Evolutionary conservation across 1,139 yeast genomes (phyloP), one percentile per base, ranked within the genome.

Genomic region (Hanseniaspora gamundiae): DNA sequence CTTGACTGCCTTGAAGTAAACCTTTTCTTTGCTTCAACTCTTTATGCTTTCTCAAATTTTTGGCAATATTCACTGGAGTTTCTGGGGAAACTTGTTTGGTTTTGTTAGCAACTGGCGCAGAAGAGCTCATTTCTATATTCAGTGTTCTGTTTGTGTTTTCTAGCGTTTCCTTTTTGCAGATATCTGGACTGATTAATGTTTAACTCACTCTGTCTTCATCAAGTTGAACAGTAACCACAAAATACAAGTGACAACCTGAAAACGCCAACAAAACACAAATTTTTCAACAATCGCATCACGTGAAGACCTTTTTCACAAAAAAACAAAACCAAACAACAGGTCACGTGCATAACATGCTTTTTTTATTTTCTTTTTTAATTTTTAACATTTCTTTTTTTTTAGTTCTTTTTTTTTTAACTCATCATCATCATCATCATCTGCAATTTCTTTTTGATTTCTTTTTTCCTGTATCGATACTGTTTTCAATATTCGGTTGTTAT

Each of bases 21-120:
- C 96, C 97, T 47, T 77, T 75, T 56, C 98, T 78, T 59, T 78
- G 82, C 59, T 91, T 91, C 52, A 91, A 69, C 24, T 66, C 63
- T 38, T 69, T 60, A 59, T 82, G 74, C 54, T 77, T 76, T 51
- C 91, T 78, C 48, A 87, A 67, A 50, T 71, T 83, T 47, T 74
- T 72, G 38, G 94, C 95, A 45, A 88, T 65, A 27, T 80, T 79
- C 39, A 78, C 49, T 1, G 83, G 76, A n/a, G 56, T 40, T 31
- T 51, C 50, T 1, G 54, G 51, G 39, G 27, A 13, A 22, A 36
- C 39, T 36, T 36, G 19, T 10, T 7, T 24, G 14, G n/a, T 14
- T 21, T 36, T 21, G 3, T 36, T n/a, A 11, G 27, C 13, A 13
- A 17, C 16, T 16, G 28, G 17, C 13, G 27, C 13, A 22, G 39